A percentile compares a stretch with the other conserved stretches of the same genome.
Conservation (phyloP, 345 rosid species). For the Salix dunnii region DNA sequence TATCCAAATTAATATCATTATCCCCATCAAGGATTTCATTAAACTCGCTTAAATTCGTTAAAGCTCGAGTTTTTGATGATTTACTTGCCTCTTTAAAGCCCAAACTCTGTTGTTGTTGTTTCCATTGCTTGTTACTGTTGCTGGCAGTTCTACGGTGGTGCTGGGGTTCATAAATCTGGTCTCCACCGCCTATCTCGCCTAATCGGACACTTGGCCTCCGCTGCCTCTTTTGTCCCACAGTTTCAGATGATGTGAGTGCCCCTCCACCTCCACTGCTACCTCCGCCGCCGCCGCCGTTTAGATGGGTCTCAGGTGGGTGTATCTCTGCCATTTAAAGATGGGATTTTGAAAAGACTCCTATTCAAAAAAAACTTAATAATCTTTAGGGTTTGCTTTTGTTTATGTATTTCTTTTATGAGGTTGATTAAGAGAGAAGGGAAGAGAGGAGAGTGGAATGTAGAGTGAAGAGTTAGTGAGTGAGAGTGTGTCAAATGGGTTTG, state of each 20-base stretch:
- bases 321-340: conserved; percentile 53
- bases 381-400: background rate
- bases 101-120: conserved; percentile 6
- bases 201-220: conserved; percentile 87
- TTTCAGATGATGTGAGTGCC: conserved; percentile 39
- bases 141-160: conserved; percentile 38
- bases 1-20: conserved; percentile 45
- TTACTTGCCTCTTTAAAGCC: conserved; percentile 29
- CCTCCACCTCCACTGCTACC: conserved; percentile 32
- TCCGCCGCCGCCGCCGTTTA: conserved; percentile 38
- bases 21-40: conserved; percentile 56
- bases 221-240: conserved; percentile 69
- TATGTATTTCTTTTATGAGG: background rate
- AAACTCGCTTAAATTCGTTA: conserved; percentile 48
- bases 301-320: conserved; percentile 40
- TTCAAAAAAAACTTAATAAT: background rate
- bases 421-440: background rate
- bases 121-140: conserved; percentile 31
- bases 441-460: background rate
- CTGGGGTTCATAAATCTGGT: conserved; percentile 50
- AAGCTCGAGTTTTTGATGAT: conserved; percentile 53
- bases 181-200: conserved; percentile 80
- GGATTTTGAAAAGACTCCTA: background rate
- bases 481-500: background rate
- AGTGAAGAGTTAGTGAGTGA: background rate